Base-by-base conservation (phyloP, 257 asterid species). In the Linaria vulgaris region DNA sequence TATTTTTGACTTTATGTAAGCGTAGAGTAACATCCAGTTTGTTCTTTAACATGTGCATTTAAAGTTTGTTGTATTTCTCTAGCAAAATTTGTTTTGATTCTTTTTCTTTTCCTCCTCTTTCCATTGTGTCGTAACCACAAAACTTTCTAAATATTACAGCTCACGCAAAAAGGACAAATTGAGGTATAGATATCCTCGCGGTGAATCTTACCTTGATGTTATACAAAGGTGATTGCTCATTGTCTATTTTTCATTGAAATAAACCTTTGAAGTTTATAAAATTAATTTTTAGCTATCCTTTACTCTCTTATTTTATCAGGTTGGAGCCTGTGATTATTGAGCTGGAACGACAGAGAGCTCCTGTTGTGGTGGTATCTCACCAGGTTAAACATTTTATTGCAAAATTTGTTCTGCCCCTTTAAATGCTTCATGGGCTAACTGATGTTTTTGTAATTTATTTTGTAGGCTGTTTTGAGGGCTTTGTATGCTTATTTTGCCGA, bases 401-500 rank as follows among this genome's bases (percentile, higher is more conserved):
- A 38, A 61, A 17, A 55, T 54, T 52, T 59, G 24, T 12, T 66
- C 52, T n/a, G 69, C 73, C 50, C 70, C 58, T 46, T 15, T 3
- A 47, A 63, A 52, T 51, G 57, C 69, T 64, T 74, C 67, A 17
- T 59, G 45, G 43, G 56, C 71, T 69, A 41, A 66, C 65, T 69
- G 68, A 64, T 49, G 19, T 61, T 16, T 69, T 69, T 9, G 46
- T 17, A 57, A 53, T 71, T 61, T 71, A 53, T 71, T 61, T 71
- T 69, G 59, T 41, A 94, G 99, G 99, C 97, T 1, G 97, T 94
- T 46, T 75, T 94, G 87, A 80, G 99, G 77, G 97, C 99, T 65
- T 74, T 94, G 79, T 94, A 94, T 73, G 95, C 99, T 69, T 94
- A 94, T 77, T 94, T 94, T 80, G 97, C 97, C 22, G 99, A 94